Evolutionary conservation across 495 filamentous ascomycete species (phyloP).

Genomic region (Haplographium delicatum): DNA sequence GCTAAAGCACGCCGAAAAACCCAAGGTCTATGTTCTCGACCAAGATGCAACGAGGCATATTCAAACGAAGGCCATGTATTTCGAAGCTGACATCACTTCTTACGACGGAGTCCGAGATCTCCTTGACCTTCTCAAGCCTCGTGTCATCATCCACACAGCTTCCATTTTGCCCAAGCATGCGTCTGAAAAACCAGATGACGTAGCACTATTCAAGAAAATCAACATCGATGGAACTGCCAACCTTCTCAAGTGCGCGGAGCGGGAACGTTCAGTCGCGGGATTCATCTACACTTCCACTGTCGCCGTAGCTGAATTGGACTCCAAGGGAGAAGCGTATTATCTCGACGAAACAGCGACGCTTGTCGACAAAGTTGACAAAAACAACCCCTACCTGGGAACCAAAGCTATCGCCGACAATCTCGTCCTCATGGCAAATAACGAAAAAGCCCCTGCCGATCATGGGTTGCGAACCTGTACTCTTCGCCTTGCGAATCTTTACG

Average conservation of each 20-base stretch:
- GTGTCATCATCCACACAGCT: neutral
- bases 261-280: neutral
- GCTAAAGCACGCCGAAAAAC: neutral
- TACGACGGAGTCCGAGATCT: neutral
- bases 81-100: neutral
- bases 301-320: neutral
- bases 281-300: neutral
- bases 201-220: neutral
- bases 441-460: neutral
- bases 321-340: neutral
- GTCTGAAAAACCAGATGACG: neutral
- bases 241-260: neutral
- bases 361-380: neutral
- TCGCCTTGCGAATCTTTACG: neutral
- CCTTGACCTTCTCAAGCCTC: neutral
- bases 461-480: neutral
- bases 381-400: neutral
- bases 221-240: neutral
- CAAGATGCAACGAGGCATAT: neutral
- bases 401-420: neutral
- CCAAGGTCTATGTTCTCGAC: neutral
- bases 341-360: neutral
- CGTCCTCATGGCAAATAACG: neutral
- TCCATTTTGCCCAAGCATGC: neutral
- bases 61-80: neutral